Conservation (phyloP, 2,329 filamentous ascomycete genomes). For the Zymoseptoria pseudotritici region DNA sequence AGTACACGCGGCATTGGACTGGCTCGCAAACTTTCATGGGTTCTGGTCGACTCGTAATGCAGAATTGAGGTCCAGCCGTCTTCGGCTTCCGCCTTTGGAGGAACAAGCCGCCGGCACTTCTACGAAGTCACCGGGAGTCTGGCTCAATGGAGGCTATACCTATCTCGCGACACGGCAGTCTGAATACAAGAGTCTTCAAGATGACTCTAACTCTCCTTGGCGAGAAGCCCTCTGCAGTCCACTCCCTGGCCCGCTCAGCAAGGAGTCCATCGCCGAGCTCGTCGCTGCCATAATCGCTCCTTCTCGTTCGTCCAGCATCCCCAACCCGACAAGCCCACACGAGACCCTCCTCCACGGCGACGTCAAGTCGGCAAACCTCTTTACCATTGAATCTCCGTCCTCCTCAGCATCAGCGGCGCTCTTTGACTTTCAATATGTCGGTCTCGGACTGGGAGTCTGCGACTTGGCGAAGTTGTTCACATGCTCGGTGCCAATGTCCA, state of each 20-base stretch:
- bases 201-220: slow-evolving; percentile 50
- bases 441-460: slow-evolving; percentile 56
- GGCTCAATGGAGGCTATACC: slow-evolving; percentile 63
- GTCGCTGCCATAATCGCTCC: slow-evolving; percentile 48
- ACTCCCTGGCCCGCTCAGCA: slow-evolving; percentile 30
- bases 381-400: slow-evolving; percentile 38
- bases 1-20: slow-evolving; percentile 50
- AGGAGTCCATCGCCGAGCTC: slow-evolving; percentile 33
- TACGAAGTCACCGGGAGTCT: slow-evolving; percentile 26
- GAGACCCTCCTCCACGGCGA: slow-evolving; percentile 60
- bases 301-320: slow-evolving; percentile 1
- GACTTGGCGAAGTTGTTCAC: slow-evolving; percentile 62
- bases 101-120: slow-evolving; percentile 32
- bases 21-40: slow-evolving; percentile 56
- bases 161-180: slow-evolving; percentile 54
- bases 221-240: slow-evolving; percentile 41
- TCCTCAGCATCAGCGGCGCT: slow-evolving; percentile 50
- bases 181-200: slow-evolving; percentile 47
- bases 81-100: slow-evolving; percentile 50
- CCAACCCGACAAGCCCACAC: slow-evolving; percentile 32
- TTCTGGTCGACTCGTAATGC: slow-evolving; percentile 40
- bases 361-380: slow-evolving; percentile 63
- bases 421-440: slow-evolving; percentile 64
- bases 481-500: slow-evolving; percentile 52
- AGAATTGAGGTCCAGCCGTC: slow-evolving; percentile 26